These are phyloP conservation scores for Euphorbia tirucalli DNA, from an alignment of 345 rosid species.

Conservation along the genomic window DNA sequence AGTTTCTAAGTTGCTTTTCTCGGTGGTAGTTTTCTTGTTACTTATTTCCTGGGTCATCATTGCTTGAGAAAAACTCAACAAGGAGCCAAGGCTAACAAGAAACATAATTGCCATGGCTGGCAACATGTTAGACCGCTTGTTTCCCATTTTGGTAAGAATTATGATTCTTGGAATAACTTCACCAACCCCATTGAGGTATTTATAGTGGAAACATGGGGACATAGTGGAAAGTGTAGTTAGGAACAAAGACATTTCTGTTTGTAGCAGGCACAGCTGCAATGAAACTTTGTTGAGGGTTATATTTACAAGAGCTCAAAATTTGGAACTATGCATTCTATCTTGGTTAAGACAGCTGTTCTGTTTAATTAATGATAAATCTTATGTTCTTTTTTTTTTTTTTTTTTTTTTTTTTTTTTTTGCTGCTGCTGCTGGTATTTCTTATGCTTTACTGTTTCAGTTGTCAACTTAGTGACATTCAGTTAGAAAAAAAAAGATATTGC, in stretches of 20 bases:
- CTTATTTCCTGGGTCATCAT: neutral
- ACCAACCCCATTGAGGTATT: neutral
- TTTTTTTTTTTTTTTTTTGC: neutral
- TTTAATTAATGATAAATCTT: neutral
- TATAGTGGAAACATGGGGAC: constrained; percentile 7
- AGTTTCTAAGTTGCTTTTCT: constrained; percentile 14
- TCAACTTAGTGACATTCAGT: neutral
- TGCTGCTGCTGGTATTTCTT: neutral
- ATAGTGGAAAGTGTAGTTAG: neutral
- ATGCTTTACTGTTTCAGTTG: neutral
- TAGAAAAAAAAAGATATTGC: neutral
- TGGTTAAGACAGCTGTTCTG: constrained; percentile 3
- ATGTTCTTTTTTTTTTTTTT: neutral
- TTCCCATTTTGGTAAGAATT: constrained; percentile 14
- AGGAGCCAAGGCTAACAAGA: constrained; percentile 18
- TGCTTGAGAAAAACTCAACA: constrained; percentile 20
- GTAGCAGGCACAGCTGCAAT: neutral
- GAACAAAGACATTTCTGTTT: neutral
- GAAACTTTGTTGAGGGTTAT: neutral
- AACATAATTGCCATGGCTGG: constrained; percentile 14
- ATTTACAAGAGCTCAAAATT: neutral
- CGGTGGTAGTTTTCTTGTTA: neutral
- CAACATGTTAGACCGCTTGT: neutral
- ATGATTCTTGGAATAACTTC: neutral
- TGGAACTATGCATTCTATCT: neutral